These are phyloP conservation scores for Sugiyamaella qingdaonensis DNA, from an alignment of 805 yeast genomes.

Conservation along the genomic window DNA sequence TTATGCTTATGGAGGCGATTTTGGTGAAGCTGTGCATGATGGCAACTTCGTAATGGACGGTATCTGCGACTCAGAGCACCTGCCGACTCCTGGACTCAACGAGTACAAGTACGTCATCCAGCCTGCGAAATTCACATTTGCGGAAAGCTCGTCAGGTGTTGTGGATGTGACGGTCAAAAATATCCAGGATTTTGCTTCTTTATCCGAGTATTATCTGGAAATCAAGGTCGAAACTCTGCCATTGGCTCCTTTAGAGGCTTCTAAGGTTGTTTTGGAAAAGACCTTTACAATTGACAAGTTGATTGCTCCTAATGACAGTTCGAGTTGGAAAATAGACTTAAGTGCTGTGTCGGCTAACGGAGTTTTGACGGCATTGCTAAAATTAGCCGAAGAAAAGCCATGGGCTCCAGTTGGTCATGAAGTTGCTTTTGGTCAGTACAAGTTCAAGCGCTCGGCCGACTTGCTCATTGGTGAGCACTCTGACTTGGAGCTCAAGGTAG, in stretches of 20 bases:
- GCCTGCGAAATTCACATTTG: conserved; percentile 24
- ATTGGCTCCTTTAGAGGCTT: not conserved
- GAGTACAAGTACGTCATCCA: conserved; percentile 35
- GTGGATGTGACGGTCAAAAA: conserved; percentile 9
- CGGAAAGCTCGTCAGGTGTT: not conserved
- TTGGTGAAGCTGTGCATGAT: conserved; percentile 36
- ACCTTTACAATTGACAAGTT: not conserved
- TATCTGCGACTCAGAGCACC: conserved; percentile 30
- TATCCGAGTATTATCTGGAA: conserved; percentile 9
- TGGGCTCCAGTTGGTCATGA: conserved; percentile 26
- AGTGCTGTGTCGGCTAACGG: not conserved
- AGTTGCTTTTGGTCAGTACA: conserved; percentile 30
- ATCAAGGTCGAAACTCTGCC: conserved; percentile 3
- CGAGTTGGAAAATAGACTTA: not conserved
- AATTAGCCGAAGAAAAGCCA: conserved; percentile 4
- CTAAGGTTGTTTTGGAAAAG: not conserved
- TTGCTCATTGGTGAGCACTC: not conserved
- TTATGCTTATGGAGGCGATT: conserved; percentile 38
- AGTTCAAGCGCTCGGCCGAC: not conserved
- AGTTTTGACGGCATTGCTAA: conserved; percentile 17
- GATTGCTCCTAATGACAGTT: conserved; percentile 6
- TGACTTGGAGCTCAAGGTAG: not conserved
- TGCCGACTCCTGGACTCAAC: conserved; percentile 35
- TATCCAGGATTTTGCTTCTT: conserved; percentile 9
- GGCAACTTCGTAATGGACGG: conserved; percentile 40